Evolutionary conservation across 108 stramenopile species (phyloP), one percentile per base, ranked within the genome.

Genomic region (Nannochloropsis salina): DNA sequence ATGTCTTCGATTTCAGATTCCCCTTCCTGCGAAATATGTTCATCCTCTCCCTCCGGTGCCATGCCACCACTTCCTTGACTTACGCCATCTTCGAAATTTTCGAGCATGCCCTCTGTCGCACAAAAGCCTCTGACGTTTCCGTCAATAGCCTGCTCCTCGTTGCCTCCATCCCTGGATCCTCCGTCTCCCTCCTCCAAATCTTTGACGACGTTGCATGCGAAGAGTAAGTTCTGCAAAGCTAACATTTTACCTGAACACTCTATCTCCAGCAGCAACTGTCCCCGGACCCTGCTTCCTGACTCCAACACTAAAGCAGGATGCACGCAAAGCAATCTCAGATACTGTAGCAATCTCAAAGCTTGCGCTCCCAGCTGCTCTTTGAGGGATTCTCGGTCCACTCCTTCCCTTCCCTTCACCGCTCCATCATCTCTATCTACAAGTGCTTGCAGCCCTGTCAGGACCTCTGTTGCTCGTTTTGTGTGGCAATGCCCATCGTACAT

Each of bases 211-310:
- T 94, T 94, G 45, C 94, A 86, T 79, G 92, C 92, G 42, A 92
- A 89, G 18, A 97, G 86, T 4, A 96, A 85, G 44, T 96, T 95
- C 44, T 91, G 90, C 44, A 97, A 86, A 9, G 92, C 95, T 43
- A 91, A 41, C 42, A 97, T 83, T 83, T 97, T 97, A 11, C 97
- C 96, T 82, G 97, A 97, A 45, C 83, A 92, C 93, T 41, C 21
- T 22, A 44, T 21, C 82, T 51, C 87, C 85, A 4, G 41, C 18
- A 45, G 82, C 84, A 41, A 11, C n/a, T 42, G 74, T 51, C 22
- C 43, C 74, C 90, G n/a, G 43, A 41, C 84, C 61, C 43, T 22
- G 42, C 83, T 43, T 41, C 43, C 83, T 42, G 83, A 45, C 1
- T 42, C 41, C 4, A 45, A 8, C 18, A 83, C 86, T 47, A 86